A percentile compares a stretch with the other conserved stretches of the same genome.
Evolutionary conservation across 2,329 filamentous ascomycete genomes (phyloP).

Genomic region (Waltergamsia citrina): DNA sequence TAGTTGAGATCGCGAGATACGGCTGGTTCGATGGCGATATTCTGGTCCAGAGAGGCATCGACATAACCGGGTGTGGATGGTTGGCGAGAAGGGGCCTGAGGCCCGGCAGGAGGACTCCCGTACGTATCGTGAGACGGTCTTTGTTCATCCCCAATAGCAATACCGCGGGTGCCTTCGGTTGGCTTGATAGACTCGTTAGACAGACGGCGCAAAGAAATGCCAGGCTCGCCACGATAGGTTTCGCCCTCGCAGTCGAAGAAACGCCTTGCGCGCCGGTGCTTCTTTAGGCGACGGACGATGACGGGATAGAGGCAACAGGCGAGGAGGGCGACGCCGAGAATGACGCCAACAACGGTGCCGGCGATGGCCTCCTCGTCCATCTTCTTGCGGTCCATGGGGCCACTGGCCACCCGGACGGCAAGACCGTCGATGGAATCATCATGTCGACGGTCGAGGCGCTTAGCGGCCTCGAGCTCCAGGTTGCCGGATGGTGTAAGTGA

Average conservation of each 20-base stretch:
- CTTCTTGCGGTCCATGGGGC: conserved; percentile 2
- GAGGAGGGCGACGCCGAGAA: conserved; percentile 21
- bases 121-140: conserved; percentile 1
- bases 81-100: background rate
- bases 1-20: conserved; percentile 4
- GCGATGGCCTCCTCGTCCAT: conserved; percentile 24
- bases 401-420: background rate
- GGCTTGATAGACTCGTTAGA: conserved; percentile 26
- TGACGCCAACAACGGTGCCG: conserved; percentile 24
- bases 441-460: background rate
- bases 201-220: conserved; percentile 15
- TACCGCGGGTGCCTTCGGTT: conserved; percentile 6
- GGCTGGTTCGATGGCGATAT: conserved; percentile 6
- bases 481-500: background rate
- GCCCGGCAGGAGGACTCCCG: background rate
- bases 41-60: conserved; percentile 3
- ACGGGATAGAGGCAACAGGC: conserved; percentile 29
- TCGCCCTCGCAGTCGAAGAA: conserved; percentile 4
- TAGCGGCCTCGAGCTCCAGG: background rate
- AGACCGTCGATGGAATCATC: conserved; percentile 2
- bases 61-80: conserved; percentile 1
- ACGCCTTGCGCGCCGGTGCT: conserved; percentile 5
- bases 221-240: conserved; percentile 2
- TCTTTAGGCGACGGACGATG: conserved; percentile 13
- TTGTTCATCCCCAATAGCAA: background rate